Conservation (phyloP, 1,284 basidiomycete species). For the Exsudoporus floridanus region DNA sequence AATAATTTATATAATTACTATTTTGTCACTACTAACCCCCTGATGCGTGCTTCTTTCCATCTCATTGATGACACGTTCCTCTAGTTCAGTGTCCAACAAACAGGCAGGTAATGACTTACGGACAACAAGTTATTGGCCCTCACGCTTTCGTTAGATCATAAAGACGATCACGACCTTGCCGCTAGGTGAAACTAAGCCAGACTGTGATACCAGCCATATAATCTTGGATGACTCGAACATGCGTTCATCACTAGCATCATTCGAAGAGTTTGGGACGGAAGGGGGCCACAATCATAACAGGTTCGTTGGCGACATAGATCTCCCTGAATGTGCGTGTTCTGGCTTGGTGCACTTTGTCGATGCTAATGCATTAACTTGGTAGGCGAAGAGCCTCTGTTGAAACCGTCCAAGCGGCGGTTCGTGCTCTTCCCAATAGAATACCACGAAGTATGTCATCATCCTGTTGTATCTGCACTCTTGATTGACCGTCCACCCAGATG, state of each 20-base stretch:
- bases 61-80: slow-evolving; percentile 3
- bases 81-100: not conserved
- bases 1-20: too few relatives aligned
- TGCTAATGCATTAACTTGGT: not conserved
- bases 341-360: not conserved
- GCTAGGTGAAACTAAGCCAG: not conserved
- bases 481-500: slow-evolving; percentile 53
- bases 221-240: not conserved
- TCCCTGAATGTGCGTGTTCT: slow-evolving; percentile 55
- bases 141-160: slow-evolving; percentile 2
- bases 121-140: not conserved
- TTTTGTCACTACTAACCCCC: not conserved
- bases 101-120: slow-evolving; percentile 5
- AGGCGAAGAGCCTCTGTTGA: slow-evolving; percentile 81
- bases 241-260: not conserved
- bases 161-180: slow-evolving; percentile 3
- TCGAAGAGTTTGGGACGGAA: not conserved
- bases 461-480: not conserved
- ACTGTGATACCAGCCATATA: not conserved
- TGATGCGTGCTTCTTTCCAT: not conserved
- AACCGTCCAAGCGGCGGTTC: slow-evolving; percentile 77
- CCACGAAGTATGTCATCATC: slow-evolving; percentile 61
- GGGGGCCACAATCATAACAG: slow-evolving; percentile 16
- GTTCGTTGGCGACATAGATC: slow-evolving; percentile 63
- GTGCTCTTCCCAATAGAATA: slow-evolving; percentile 96